Conservation (phyloP, 2,329 filamentous ascomycete species). For the Pyrenophora tritici-repentis region DNA sequence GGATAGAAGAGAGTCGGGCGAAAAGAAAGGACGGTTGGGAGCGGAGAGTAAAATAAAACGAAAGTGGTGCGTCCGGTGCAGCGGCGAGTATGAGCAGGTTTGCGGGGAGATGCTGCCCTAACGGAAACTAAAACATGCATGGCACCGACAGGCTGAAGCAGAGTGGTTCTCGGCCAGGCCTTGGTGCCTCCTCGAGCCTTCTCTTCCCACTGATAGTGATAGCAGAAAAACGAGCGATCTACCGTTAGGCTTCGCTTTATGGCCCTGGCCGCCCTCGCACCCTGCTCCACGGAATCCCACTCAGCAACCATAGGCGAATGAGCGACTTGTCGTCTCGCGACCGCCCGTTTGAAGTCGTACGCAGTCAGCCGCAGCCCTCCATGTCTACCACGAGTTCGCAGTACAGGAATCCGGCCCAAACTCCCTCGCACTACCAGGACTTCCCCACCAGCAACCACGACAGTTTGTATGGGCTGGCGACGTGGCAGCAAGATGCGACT, state of each 20-base stretch:
- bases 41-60: neutral
- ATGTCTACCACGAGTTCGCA: slow-evolving; percentile 39
- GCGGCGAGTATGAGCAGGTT: slow-evolving; percentile 11
- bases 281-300: slow-evolving; percentile 24
- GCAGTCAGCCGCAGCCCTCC: slow-evolving; percentile 32
- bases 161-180: slow-evolving; percentile 25
- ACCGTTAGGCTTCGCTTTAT: slow-evolving; percentile 25
- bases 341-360: slow-evolving; percentile 26
- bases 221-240: slow-evolving; percentile 22
- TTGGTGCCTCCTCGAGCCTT: slow-evolving; percentile 28
- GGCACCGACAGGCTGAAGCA: slow-evolving; percentile 16
- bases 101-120: slow-evolving; percentile 31
- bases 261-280: slow-evolving; percentile 26
- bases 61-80: neutral
- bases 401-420: slow-evolving; percentile 34
- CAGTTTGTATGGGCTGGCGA: slow-evolving; percentile 30
- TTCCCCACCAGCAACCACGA: slow-evolving; percentile 27
- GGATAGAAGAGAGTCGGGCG: neutral
- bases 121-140: slow-evolving; percentile 31
- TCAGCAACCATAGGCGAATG: slow-evolving; percentile 24
- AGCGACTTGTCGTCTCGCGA: slow-evolving; percentile 24
- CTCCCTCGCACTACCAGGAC: slow-evolving; percentile 36
- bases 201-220: slow-evolving; percentile 19
- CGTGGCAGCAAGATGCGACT: slow-evolving; percentile 28
- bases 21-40: no score